Evolutionary conservation across 805 yeast species (phyloP).

Genomic region (Kodamaea leandrae): DNA sequence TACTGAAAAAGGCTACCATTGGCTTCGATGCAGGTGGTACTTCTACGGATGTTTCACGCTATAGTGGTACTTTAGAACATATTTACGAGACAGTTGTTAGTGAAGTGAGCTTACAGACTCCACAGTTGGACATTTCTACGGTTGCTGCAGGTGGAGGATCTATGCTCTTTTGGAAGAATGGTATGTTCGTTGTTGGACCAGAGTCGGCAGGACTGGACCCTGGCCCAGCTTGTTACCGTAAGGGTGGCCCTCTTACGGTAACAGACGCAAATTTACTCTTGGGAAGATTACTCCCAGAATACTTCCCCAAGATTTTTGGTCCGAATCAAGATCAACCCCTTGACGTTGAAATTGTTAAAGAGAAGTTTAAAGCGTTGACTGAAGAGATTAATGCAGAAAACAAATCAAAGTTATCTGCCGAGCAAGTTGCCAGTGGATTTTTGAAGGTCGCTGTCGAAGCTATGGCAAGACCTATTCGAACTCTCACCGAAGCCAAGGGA

Average conservation of each 20-base stretch:
- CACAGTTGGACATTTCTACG: slow-evolving; percentile 43
- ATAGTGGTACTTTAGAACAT: slow-evolving; percentile 39
- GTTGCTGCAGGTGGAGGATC: slow-evolving; percentile 50
- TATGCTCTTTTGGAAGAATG: slow-evolving; percentile 36
- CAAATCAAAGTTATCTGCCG: slow-evolving; percentile 47
- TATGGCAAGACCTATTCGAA: slow-evolving; percentile 88
- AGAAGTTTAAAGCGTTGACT: slow-evolving; percentile 55
- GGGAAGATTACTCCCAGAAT: slow-evolving; percentile 35
- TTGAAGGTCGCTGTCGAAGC: slow-evolving; percentile 80
- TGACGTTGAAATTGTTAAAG: slow-evolving; percentile 37
- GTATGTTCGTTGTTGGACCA: slow-evolving; percentile 40
- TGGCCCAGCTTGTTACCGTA: slow-evolving; percentile 41
- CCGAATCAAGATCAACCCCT: slow-evolving; percentile 33
- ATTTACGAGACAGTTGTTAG: slow-evolving; percentile 46
- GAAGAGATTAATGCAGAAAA: slow-evolving; percentile 51
- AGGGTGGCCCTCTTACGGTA: slow-evolving; percentile 40
- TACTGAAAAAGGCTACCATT: slow-evolving; percentile 27
- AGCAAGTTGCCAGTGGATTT: slow-evolving; percentile 79
- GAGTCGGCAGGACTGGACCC: slow-evolving; percentile 42
- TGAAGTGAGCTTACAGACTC: slow-evolving; percentile 43
- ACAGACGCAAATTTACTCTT: slow-evolving; percentile 39
- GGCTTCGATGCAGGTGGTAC: slow-evolving; percentile 48
- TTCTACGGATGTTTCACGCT: slow-evolving; percentile 45
- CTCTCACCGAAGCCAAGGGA: slow-evolving; percentile 83
- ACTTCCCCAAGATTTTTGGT: slow-evolving; percentile 40